A percentile compares a stretch with the other conserved stretches of the same genome.
Conservation (phyloP, 2,329 filamentous ascomycete species). For the Aureobasidium sp. region DNA sequence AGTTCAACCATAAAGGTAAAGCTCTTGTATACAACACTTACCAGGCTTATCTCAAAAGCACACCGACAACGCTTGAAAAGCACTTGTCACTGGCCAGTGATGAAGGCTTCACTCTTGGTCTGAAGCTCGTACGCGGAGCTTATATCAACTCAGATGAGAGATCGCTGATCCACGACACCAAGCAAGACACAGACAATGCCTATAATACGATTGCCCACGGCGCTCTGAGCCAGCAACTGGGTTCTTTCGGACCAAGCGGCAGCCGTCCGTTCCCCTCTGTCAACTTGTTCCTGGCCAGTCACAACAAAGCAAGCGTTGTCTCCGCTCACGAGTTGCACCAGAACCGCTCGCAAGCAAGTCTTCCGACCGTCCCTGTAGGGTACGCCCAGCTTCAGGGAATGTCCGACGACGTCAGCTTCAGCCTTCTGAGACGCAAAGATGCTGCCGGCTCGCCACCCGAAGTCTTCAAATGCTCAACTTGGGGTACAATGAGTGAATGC, state of each 20-base stretch:
- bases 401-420: constrained; percentile 24
- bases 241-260: constrained; percentile 5
- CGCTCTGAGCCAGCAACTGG: constrained; percentile 21
- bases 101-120: constrained; percentile 44
- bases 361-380: constrained; percentile 6
- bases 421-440: constrained; percentile 18
- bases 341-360: neutral
- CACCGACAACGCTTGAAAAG: constrained; percentile 38
- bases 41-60: constrained; percentile 47
- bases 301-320: constrained; percentile 18
- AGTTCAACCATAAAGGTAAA: constrained; percentile 40
- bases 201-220: constrained; percentile 24
- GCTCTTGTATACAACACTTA: constrained; percentile 45
- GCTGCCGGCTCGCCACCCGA: neutral
- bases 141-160: constrained; percentile 44
- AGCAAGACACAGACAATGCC: constrained; percentile 24
- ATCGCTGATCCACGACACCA: constrained; percentile 24
- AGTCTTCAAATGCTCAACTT: constrained; percentile 25
- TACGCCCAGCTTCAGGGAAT: constrained; percentile 26
- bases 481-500: constrained; percentile 25
- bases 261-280: constrained; percentile 19
- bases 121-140: constrained; percentile 49
- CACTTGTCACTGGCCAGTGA: constrained; percentile 34
- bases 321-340: neutral
- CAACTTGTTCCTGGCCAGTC: constrained; percentile 26